Evolutionary conservation across 768 basidiomycete species (phyloP).

Genomic region (Boletus patriciae): DNA sequence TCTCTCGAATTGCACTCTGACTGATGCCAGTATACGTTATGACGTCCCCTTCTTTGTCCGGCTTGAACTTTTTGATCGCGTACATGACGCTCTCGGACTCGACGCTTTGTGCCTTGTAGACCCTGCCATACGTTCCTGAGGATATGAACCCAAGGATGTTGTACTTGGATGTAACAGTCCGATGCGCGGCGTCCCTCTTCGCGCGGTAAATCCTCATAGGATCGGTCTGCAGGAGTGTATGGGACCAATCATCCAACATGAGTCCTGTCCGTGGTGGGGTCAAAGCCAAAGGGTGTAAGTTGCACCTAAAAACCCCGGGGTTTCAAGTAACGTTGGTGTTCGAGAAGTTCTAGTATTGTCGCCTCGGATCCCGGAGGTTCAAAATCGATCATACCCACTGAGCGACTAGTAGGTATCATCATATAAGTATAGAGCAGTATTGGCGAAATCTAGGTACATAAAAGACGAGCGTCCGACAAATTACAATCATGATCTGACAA

Average conservation of each 20-base stretch:
- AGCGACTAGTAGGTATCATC: no score
- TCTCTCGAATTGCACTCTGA: constrained; percentile 96
- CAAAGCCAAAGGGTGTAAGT: background rate
- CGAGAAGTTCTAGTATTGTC: background rate
- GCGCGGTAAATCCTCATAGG: constrained; percentile 85
- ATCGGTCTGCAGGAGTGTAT: constrained; percentile 47
- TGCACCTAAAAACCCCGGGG: background rate
- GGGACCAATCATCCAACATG: constrained; percentile 39
- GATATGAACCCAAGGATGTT: constrained; percentile 95
- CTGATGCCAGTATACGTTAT: constrained; percentile 96
- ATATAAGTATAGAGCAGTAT: background rate
- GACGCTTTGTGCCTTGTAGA: constrained; percentile 90
- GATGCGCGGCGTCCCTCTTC: constrained; percentile 68
- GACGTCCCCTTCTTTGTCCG: constrained; percentile 98
- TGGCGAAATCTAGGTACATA: background rate
- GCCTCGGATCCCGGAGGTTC: background rate
- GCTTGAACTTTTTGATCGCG: constrained; percentile 99
- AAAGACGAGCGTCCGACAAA: background rate
- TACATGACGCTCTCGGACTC: constrained; percentile 71
- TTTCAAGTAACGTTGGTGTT: background rate
- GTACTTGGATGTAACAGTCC: constrained; percentile 78
- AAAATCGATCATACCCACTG: no score
- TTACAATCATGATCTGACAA: background rate
- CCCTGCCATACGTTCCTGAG: constrained; percentile 96
- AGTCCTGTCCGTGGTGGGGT: background rate